Conservation (phyloP, 768 basidiomycete species). For the Hydnomerulius pinastri region DNA sequence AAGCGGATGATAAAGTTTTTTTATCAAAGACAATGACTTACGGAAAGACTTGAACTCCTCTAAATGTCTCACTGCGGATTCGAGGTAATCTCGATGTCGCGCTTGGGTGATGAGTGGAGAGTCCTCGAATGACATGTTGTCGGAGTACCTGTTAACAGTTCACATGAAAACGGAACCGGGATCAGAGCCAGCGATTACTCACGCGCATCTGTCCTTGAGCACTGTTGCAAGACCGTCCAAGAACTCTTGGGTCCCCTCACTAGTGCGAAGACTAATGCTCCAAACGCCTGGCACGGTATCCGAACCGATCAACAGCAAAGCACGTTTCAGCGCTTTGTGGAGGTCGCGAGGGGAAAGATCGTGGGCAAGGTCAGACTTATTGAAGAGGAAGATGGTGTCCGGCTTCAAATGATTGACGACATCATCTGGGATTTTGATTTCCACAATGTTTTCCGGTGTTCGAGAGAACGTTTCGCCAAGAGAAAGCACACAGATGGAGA, state of each 20-base stretch:
- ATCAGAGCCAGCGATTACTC: neutral
- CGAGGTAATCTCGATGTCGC: conserved; percentile 77
- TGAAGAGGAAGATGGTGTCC: conserved; percentile 71
- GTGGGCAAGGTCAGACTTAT: conserved; percentile 68
- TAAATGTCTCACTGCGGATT: conserved; percentile 51
- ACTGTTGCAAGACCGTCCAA: conserved; percentile 55
- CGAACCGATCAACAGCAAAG: conserved; percentile 6
- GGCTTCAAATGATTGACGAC: conserved; percentile 51
- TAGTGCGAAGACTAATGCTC: conserved; percentile 62
- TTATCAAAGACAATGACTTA: conserved; percentile 15
- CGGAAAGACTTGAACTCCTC: conserved; percentile 33
- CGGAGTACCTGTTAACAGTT: conserved; percentile 17
- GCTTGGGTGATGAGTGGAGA: conserved; percentile 74
- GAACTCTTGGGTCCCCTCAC: conserved; percentile 59
- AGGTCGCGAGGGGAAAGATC: conserved; percentile 9
- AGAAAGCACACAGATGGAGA: conserved; percentile 81
- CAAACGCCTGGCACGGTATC: conserved; percentile 38
- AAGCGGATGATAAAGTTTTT: neutral
- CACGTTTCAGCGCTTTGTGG: conserved; percentile 19
- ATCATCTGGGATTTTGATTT: conserved; percentile 43
- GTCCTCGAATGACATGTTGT: conserved; percentile 18
- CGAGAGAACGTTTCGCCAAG: conserved; percentile 46
- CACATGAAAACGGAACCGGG: neutral
- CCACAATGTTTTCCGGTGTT: conserved; percentile 2
- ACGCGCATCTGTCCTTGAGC: conserved; percentile 38